Conservation (phyloP, 2,329 filamentous ascomycete genomes). For the Pseudogymnoascus sp. region DNA sequence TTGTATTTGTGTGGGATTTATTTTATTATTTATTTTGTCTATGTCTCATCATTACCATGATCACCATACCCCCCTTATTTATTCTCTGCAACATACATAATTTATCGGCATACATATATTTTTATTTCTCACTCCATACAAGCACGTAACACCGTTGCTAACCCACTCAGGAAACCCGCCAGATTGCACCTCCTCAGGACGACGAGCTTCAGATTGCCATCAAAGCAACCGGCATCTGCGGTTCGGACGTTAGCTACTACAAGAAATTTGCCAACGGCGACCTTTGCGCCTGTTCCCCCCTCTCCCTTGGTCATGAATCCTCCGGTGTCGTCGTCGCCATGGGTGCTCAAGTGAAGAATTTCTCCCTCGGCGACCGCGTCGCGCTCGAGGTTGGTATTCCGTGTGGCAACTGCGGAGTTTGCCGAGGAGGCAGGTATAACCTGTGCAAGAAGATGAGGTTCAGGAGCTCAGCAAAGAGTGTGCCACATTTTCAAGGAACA, state of each 20-base stretch:
- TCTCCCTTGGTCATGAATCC: constrained; percentile 65
- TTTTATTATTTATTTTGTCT: constrained; percentile 32
- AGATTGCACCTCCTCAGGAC: constrained; percentile 56
- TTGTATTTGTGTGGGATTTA: constrained; percentile 42
- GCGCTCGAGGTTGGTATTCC: constrained; percentile 89
- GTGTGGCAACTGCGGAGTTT: constrained; percentile 70
- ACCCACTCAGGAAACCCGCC: constrained; percentile 45
- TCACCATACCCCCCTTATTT: constrained; percentile 40
- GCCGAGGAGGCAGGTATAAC: constrained; percentile 80
- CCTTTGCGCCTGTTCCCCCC: constrained; percentile 55
- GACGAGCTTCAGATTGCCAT: constrained; percentile 56
- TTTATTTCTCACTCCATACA: constrained; percentile 40
- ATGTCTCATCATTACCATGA: constrained; percentile 58
- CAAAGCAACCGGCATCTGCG: constrained; percentile 60
- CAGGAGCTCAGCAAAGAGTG: constrained; percentile 52
- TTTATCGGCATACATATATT: neutral
- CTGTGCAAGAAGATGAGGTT: constrained; percentile 76
- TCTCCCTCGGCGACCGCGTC: constrained; percentile 70
- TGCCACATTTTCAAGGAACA: constrained; percentile 56
- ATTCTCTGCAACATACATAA: neutral
- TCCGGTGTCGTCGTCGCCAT: constrained; percentile 68
- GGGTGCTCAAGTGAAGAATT: constrained; percentile 53
- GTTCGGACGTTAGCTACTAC: constrained; percentile 65
- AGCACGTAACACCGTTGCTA: constrained; percentile 22
- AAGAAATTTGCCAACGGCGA: constrained; percentile 59